Base-by-base conservation (phyloP, 2,329 filamentous ascomycete species). In the Ascocoryne sarcoides region DNA sequence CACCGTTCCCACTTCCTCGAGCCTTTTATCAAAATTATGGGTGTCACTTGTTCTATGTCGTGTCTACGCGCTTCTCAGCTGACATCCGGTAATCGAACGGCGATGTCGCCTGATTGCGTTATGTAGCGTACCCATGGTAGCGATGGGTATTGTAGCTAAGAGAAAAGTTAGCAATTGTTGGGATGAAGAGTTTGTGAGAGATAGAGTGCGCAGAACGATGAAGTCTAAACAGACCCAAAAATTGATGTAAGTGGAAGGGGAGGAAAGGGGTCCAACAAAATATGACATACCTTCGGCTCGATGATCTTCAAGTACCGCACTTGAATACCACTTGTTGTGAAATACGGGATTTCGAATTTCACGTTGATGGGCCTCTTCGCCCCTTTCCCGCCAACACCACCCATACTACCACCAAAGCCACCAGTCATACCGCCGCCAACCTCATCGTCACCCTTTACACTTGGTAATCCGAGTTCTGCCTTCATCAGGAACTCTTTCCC, bases 301-400 rank as follows among this genome's bases (percentile, higher is more conserved):
- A 94, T 96, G 59, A 98, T 98, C 75, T 98, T 98, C 63, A 98
- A 67, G 64, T 98, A 98, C 58, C 92, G 79, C 57, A 98, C 92
- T 65, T 98, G 93, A 54, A 98, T 98, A 50, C 92, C 92, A 66
- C 85, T 93, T 3, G 93, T 98, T n/a, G 92, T 98, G 62, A 98
- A 98, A 67, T 98, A 98, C n/a, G 92, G 92, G 60, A 98, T 98
- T 70, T 98, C 92, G 62, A 98, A 98, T 69, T 98, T 98, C 68
- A 98, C 92, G 63, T 89, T 90, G 58, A 98, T 98, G 1, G 92
- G 92, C 53, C 92, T 72, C 73, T 96, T 98, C 42, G 77, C 76
- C 15, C 85, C 85, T 68, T 96, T 96, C 4, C 79, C 73, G n/a
- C 75, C 79, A 19, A 92, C 77, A 49, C 90, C 90, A 44, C 90